Conservation (phyloP, 2,329 filamentous ascomycete genomes). For the Scorias spongiosa region DNA sequence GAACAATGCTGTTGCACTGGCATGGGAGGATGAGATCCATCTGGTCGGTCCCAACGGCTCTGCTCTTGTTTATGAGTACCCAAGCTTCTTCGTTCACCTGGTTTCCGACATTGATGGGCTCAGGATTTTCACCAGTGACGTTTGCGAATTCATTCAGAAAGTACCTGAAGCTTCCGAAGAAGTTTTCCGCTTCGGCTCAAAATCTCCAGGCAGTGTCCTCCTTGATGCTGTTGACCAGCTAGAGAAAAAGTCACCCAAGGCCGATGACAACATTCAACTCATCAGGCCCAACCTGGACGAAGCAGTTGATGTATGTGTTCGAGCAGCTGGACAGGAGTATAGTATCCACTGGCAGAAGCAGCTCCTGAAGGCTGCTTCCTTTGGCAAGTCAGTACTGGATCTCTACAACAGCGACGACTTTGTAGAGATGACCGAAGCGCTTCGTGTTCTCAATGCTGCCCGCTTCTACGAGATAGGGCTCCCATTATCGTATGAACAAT, state of each 20-base stretch:
- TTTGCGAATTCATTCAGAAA: conserved; percentile 95
- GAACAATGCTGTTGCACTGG: conserved; percentile 80
- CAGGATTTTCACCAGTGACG: conserved; percentile 74
- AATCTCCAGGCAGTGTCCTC: conserved; percentile 79
- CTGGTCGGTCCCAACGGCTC: conserved; percentile 74
- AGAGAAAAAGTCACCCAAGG: conserved; percentile 87
- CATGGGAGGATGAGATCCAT: conserved; percentile 96
- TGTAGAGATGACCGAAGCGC: conserved; percentile 90
- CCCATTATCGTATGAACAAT: conserved; percentile 86
- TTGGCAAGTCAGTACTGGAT: conserved; percentile 92
- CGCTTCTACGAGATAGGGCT: conserved; percentile 84
- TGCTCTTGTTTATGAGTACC: conserved; percentile 51
- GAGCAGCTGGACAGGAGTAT: conserved; percentile 85
- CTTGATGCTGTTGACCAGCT: conserved; percentile 84
- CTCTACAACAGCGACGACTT: conserved; percentile 98
- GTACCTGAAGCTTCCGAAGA: conserved; percentile 58
- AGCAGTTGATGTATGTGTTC: conserved; percentile 85
- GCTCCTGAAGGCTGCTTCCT: conserved; percentile 87
- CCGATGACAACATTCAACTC: conserved; percentile 92
- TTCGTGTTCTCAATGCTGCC: conserved; percentile 83
- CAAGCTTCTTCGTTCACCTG: conserved; percentile 76
- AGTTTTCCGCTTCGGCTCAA: conserved; percentile 77
- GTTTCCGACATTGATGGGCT: conserved; percentile 83
- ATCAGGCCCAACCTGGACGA: conserved; percentile 79
- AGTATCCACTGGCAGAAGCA: conserved; percentile 87